Evolutionary conservation across 257 asterid genomes (phyloP).

Genomic region (Ilex asprella): DNA sequence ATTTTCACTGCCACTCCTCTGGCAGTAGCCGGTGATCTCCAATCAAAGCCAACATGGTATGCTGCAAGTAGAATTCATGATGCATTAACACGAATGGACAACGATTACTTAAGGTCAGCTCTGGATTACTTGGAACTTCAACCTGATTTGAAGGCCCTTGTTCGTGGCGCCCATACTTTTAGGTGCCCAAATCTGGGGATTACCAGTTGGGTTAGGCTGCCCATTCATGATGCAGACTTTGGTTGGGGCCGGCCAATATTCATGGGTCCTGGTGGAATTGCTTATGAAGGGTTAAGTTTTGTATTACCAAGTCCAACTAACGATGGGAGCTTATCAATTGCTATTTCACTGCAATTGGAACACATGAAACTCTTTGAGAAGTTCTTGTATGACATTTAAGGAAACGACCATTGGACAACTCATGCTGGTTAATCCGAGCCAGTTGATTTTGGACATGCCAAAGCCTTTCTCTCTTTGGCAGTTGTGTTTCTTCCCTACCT

Average conservation of each 20-base stretch:
- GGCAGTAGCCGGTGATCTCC: conserved; percentile 57
- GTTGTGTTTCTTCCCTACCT: not conserved
- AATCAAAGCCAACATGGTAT: conserved; percentile 53
- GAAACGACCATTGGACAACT: not conserved
- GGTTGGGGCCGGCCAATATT: conserved; percentile 88
- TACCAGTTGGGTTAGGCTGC: conserved; percentile 83
- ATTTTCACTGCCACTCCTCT: conserved; percentile 74
- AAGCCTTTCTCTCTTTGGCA: not conserved
- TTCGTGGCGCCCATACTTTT: conserved; percentile 83
- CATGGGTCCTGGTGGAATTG: conserved; percentile 93
- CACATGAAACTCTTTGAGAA: conserved; percentile 76
- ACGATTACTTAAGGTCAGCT: conserved; percentile 75
- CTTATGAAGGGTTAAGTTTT: conserved; percentile 76
- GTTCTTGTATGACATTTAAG: conserved; percentile 58
- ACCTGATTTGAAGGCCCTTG: conserved; percentile 74
- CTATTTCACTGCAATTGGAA: conserved; percentile 59
- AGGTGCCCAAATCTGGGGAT: conserved; percentile 90
- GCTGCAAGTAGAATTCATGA: conserved; percentile 69
- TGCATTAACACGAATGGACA: conserved; percentile 68
- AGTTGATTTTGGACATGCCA: not conserved
- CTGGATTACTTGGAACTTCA: conserved; percentile 82
- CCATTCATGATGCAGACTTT: conserved; percentile 82
- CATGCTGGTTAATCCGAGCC: not conserved
- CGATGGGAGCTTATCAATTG: conserved; percentile 76
- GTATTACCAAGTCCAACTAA: conserved; percentile 58